These are phyloP conservation scores for Arthrobotrys musiformis DNA, from an alignment of 2,329 filamentous ascomycete genomes.

Conservation along the genomic window DNA sequence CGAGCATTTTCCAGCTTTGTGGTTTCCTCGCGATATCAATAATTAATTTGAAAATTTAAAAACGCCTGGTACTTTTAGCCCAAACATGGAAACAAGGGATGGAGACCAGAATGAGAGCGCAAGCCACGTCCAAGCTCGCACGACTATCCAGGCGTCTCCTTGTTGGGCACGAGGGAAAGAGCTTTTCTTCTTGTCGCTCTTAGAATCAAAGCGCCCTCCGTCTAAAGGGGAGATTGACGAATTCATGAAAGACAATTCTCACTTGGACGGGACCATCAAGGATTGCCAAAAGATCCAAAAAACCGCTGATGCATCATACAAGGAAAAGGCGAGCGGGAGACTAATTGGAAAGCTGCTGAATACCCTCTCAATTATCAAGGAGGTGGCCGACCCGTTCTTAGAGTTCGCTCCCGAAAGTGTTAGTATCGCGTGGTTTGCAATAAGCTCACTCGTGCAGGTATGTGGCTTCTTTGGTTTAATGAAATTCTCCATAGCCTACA, in stretches of 20 bases:
- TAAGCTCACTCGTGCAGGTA: constrained; percentile 43
- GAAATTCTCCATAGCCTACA: neutral
- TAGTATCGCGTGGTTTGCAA: constrained; percentile 53
- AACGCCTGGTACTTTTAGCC: too few relatives aligned
- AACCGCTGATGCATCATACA: constrained; percentile 36
- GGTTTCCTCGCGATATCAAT: too few relatives aligned
- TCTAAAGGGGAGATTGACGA: constrained; percentile 29
- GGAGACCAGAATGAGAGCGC: neutral
- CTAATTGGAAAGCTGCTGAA: constrained; percentile 22
- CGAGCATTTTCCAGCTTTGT: too few relatives aligned
- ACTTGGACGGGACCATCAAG: constrained; percentile 38
- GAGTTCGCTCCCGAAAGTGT: constrained; percentile 42
- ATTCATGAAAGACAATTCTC: constrained; percentile 47
- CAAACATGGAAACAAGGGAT: neutral
- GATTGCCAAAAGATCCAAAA: constrained; percentile 41
- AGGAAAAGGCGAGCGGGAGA: constrained; percentile 23
- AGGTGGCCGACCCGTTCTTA: constrained; percentile 46
- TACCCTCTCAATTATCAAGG: constrained; percentile 36
- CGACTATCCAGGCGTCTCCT: constrained; percentile 30
- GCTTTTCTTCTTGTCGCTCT: constrained; percentile 31
- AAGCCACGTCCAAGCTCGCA: constrained; percentile 1
- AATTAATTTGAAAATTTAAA: too few relatives aligned
- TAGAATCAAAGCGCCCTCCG: constrained; percentile 32
- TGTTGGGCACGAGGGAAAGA: constrained; percentile 52
- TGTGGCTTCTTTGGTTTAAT: neutral